Percentiles rank a stretch among this genome's conserved stretches.
Evolutionary conservation across 441 rosid species (phyloP).

Genomic region (Corymbia citriodora): DNA sequence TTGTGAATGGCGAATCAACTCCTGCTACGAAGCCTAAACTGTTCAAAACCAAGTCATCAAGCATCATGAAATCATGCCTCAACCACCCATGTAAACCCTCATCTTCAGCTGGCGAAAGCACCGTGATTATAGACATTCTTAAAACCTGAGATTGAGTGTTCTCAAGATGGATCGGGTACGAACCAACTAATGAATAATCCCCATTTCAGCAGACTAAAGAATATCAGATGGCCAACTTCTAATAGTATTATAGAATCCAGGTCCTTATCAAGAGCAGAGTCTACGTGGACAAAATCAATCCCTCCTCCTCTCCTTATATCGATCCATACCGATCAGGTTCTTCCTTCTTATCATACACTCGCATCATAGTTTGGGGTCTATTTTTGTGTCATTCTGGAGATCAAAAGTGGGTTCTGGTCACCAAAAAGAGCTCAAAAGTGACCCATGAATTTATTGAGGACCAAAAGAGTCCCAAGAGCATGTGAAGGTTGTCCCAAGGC

Average conservation of each 20-base stretch:
- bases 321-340: background rate
- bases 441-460: background rate
- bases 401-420: background rate
- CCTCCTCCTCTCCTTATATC: background rate
- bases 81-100: background rate
- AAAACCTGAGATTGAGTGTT: background rate
- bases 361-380: background rate
- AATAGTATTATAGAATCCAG: background rate
- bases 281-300: background rate
- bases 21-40: background rate
- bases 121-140: background rate
- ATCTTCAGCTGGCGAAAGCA: background rate
- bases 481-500: background rate
- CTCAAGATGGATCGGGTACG: background rate
- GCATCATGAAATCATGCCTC: background rate
- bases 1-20: background rate
- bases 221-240: background rate
- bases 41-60: background rate
- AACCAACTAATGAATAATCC: background rate
- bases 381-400: background rate
- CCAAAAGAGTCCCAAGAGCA: background rate
- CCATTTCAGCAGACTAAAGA: background rate
- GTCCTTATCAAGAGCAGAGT: background rate
- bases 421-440: background rate
- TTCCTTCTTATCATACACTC: background rate